These are phyloP conservation scores for Diaporthe sp. DNA, from an alignment of 2,329 filamentous ascomycete species.

Conservation along the genomic window DNA sequence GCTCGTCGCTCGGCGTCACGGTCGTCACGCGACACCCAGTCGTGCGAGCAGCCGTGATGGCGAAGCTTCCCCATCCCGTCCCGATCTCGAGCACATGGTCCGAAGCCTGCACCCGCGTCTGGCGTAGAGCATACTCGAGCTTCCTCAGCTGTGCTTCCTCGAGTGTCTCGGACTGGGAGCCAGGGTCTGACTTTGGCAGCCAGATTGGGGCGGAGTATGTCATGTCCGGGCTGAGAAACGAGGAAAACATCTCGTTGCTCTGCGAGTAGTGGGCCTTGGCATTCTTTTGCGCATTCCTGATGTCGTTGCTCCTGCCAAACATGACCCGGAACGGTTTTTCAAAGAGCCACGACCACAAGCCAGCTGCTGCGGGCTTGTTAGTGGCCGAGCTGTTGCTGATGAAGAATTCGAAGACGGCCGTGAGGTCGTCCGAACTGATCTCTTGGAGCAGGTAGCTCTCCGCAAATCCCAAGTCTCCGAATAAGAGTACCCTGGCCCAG, in stretches of 20 bases:
- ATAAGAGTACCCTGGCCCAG: conserved; percentile 36
- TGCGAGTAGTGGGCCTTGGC: conserved; percentile 35
- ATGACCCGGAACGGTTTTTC: background rate
- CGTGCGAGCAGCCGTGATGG: conserved; percentile 35
- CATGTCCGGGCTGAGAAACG: conserved; percentile 41
- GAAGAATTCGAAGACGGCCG: conserved; percentile 38
- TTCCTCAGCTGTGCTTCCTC: conserved; percentile 40
- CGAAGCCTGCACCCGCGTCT: conserved; percentile 18
- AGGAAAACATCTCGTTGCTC: conserved; percentile 39
- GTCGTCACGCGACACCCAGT: conserved; percentile 40
- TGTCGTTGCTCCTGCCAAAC: conserved; percentile 19
- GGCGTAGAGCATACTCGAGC: conserved; percentile 35
- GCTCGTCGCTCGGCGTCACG: conserved; percentile 36
- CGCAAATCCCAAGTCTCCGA: conserved; percentile 39
- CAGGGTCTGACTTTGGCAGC: conserved; percentile 34
- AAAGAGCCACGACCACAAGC: conserved; percentile 16
- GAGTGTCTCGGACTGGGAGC: conserved; percentile 32
- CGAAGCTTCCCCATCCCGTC: conserved; percentile 41
- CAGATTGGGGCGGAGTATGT: conserved; percentile 41
- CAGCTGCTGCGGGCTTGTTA: conserved; percentile 15
- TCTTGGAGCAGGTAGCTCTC: conserved; percentile 40
- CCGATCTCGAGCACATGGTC: conserved; percentile 42
- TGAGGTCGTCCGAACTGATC: conserved; percentile 38
- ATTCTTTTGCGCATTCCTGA: conserved; percentile 30
- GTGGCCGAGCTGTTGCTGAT: conserved; percentile 33